These are phyloP conservation scores for Macadamia integrifolia DNA, from an alignment of 164 flowering plant genomes.

Conservation along the genomic window DNA sequence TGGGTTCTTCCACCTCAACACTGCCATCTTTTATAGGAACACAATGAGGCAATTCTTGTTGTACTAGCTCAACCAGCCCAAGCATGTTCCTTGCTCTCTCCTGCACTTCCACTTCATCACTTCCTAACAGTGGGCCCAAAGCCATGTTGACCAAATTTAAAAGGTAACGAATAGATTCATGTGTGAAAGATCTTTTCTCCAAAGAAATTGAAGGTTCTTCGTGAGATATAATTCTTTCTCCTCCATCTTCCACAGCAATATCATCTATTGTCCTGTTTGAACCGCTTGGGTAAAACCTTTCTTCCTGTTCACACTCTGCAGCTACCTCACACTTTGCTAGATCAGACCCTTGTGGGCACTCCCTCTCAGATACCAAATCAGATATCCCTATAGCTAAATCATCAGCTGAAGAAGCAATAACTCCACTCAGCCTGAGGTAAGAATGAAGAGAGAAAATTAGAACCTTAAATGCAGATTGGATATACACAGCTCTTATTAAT, in stretches of 20 bases:
- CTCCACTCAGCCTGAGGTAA: constrained; percentile 26
- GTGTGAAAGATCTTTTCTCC: constrained; percentile 19
- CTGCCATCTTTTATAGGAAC: constrained; percentile 25
- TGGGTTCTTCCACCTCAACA: constrained; percentile 17
- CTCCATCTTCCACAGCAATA: constrained; percentile 15
- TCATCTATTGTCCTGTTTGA: constrained; percentile 19
- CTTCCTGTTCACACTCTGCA: constrained; percentile 23
- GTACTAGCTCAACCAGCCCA: constrained; percentile 52
- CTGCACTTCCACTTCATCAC: constrained; percentile 71
- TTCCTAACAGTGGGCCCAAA: constrained; percentile 48
- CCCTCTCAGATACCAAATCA: constrained; percentile 16
- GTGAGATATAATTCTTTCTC: constrained; percentile 7
- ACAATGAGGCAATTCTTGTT: constrained; percentile 33
- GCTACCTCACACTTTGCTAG: constrained; percentile 16
- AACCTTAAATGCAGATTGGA: constrained; percentile 80
- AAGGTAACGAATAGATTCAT: constrained; percentile 45
- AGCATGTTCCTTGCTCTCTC: constrained; percentile 74
- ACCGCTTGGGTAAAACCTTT: constrained; percentile 23
- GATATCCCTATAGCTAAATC: constrained; percentile 18
- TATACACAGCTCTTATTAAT: constrained; percentile 63
- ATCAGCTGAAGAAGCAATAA: constrained; percentile 19
- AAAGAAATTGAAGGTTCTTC: constrained; percentile 22
- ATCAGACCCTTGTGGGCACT: constrained; percentile 20
- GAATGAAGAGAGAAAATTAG: constrained; percentile 48
- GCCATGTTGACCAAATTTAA: constrained; percentile 48